These are phyloP conservation scores for Epicoccum nigrum DNA, from an alignment of 2,329 filamentous ascomycete species.

Conservation along the genomic window DNA sequence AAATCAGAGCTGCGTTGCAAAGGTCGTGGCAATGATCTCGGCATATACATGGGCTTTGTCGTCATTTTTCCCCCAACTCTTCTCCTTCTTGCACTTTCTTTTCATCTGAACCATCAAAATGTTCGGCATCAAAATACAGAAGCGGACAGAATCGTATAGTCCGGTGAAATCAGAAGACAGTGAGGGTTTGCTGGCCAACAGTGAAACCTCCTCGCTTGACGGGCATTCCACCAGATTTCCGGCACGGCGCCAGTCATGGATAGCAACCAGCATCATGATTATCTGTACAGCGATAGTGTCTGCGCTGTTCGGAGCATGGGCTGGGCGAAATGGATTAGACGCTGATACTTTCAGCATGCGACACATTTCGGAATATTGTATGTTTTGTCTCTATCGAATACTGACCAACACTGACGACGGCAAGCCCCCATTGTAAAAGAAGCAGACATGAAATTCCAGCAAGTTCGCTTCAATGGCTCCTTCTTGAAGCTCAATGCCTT, in stretches of 20 bases:
- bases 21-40: neutral
- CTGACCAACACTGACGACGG: neutral
- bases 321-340: conserved; percentile 19
- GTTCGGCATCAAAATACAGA: conserved; percentile 26
- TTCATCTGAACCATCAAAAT: conserved; percentile 12
- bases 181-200: conserved; percentile 27
- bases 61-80: neutral
- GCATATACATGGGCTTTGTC: neutral
- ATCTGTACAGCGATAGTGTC: conserved; percentile 29
- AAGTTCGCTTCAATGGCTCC: conserved; percentile 61
- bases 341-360: conserved; percentile 36
- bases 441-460: conserved; percentile 50
- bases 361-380: conserved; percentile 44
- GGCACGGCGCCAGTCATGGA: conserved; percentile 22
- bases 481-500: conserved; percentile 62
- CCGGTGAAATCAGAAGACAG: conserved; percentile 23
- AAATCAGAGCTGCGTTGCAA: conserved; percentile 1
- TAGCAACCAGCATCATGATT: conserved; percentile 18
- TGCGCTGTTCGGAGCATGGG: conserved; percentile 30
- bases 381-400: neutral
- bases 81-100: neutral
- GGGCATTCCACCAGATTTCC: conserved; percentile 1
- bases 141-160: conserved; percentile 19
- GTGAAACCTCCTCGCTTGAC: conserved; percentile 18
- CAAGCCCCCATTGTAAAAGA: conserved; percentile 47